Evolutionary conservation across 352 stramenopile species (phyloP).

Genomic region (Phytopythium cucurbitacearum): DNA sequence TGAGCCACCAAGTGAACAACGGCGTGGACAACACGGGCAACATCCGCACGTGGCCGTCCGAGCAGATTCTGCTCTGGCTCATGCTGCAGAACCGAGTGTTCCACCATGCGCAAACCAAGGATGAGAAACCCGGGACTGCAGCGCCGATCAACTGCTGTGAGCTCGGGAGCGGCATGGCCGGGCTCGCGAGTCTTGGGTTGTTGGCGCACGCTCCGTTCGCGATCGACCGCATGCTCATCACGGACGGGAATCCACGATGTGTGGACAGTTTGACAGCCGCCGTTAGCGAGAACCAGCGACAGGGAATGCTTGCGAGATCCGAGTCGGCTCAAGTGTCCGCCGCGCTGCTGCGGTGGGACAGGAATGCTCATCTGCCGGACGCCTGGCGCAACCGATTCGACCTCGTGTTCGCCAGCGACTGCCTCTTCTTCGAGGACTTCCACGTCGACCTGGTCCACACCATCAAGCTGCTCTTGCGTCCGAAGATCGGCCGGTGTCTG

Average conservation of each 20-base stretch:
- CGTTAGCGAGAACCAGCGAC: slow-evolving; percentile 45
- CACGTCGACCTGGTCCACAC: slow-evolving; percentile 70
- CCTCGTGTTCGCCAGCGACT: slow-evolving; percentile 79
- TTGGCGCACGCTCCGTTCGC: slow-evolving; percentile 34
- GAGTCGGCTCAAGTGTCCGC: slow-evolving; percentile 9
- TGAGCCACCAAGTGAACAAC: slow-evolving; percentile 73
- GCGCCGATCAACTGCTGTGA: slow-evolving; percentile 52
- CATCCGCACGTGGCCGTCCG: slow-evolving; percentile 82
- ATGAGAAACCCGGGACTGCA: not conserved
- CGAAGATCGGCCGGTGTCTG: slow-evolving; percentile 40
- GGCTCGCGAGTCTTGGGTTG: slow-evolving; percentile 62
- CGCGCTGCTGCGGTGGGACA: slow-evolving; percentile 72
- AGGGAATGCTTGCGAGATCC: slow-evolving; percentile 10
- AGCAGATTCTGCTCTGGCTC: slow-evolving; percentile 67
- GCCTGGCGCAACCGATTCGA: slow-evolving; percentile 57
- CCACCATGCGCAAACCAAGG: slow-evolving; percentile 13
- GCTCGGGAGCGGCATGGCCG: slow-evolving; percentile 72
- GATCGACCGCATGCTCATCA: slow-evolving; percentile 51
- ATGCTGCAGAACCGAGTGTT: slow-evolving; percentile 41
- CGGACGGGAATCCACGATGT: slow-evolving; percentile 66
- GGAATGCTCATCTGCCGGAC: slow-evolving; percentile 18
- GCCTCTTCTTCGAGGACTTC: slow-evolving; percentile 86
- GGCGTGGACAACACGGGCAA: slow-evolving; percentile 88
- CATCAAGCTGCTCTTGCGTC: slow-evolving; percentile 51
- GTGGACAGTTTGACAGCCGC: slow-evolving; percentile 68